Percentiles rank a stretch among this genome's conserved stretches.
These are phyloP conservation scores for Cystobasidium pallidum DNA, from an alignment of 1,284 basidiomycete species.

Conservation along the genomic window DNA sequence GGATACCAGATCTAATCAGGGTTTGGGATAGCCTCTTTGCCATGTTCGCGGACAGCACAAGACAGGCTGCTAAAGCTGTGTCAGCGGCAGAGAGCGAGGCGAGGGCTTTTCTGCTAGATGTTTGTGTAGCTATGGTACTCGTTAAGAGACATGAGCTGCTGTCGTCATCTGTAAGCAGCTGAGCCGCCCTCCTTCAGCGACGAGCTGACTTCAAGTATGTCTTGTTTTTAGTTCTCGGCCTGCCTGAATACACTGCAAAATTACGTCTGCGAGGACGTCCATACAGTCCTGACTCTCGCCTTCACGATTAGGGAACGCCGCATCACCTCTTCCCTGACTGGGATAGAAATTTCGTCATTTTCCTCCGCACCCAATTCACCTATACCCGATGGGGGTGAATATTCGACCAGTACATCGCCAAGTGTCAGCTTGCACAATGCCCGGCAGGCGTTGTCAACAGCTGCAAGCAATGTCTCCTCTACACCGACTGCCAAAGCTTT, in stretches of 20 bases:
- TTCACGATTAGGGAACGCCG: constrained; percentile 38
- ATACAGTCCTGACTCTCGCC: constrained; percentile 31
- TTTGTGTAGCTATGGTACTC: constrained; percentile 39
- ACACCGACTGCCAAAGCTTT: constrained; percentile 29
- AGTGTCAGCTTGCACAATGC: constrained; percentile 17
- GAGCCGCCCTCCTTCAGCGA: neutral
- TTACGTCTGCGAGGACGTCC: constrained; percentile 37
- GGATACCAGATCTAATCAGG: constrained; percentile 37
- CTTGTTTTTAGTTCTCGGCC: constrained; percentile 39
- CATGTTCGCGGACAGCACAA: constrained; percentile 29
- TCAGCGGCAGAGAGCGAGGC: constrained; percentile 31
- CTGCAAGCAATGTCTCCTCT: constrained; percentile 21
- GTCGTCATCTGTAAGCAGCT: constrained; percentile 19
- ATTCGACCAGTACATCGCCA: constrained; percentile 5
- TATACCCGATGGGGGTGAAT: constrained; percentile 9
- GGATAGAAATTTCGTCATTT: constrained; percentile 32
- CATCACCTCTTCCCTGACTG: constrained; percentile 31
- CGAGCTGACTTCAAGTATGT: neutral
- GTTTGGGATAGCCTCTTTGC: constrained; percentile 41
- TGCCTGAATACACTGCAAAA: constrained; percentile 31
- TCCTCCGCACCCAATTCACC: constrained; percentile 39
- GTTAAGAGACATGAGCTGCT: constrained; percentile 34
- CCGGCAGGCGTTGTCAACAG: constrained; percentile 5
- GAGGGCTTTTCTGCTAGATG: constrained; percentile 29
- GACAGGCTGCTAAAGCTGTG: constrained; percentile 24